phyloP scores from a whole-genome alignment of 2,329 filamentous ascomycete genomes.

The Rhynchosporium agropyri region DNA sequence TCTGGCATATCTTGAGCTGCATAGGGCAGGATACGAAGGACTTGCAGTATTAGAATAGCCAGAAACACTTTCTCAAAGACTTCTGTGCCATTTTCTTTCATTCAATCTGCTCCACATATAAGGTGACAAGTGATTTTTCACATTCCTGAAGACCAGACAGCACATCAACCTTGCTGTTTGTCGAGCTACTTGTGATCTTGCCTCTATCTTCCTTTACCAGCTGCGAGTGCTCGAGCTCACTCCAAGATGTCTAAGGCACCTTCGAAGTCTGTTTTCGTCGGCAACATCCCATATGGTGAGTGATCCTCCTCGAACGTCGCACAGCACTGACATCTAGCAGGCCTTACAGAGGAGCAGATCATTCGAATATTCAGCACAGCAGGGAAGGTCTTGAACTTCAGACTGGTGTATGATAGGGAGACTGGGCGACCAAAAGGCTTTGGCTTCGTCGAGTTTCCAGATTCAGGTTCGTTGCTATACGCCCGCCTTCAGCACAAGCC shows the following conservation, averaged over 20 bases:
- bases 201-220: slow-evolving; percentile 22
- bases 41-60: slow-evolving; percentile 41
- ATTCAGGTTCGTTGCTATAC: slow-evolving; percentile 63
- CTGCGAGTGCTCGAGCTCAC: slow-evolving; percentile 6
- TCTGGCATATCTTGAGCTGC: slow-evolving; percentile 20
- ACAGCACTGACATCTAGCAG: slow-evolving; percentile 50
- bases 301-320: slow-evolving; percentile 13
- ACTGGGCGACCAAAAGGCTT: slow-evolving; percentile 95
- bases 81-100: slow-evolving; percentile 41
- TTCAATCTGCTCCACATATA: slow-evolving; percentile 21
- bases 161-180: slow-evolving; percentile 22
- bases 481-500: slow-evolving; percentile 17
- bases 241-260: slow-evolving; percentile 72
- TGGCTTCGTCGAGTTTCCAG: slow-evolving; percentile 93
- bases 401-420: slow-evolving; percentile 92
- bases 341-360: slow-evolving; percentile 94
- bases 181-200: slow-evolving; percentile 30
- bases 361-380: slow-evolving; percentile 89
- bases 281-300: slow-evolving; percentile 81
- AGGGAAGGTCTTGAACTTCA: slow-evolving; percentile 88
- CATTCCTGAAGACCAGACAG: slow-evolving; percentile 32
- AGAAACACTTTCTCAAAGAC: slow-evolving; percentile 42
- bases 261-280: slow-evolving; percentile 80
- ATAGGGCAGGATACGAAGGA: slow-evolving; percentile 20
- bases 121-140: slow-evolving; percentile 39